Conservation (phyloP, 352 stramenopile species). For the Globisporangium spiculum region DNA sequence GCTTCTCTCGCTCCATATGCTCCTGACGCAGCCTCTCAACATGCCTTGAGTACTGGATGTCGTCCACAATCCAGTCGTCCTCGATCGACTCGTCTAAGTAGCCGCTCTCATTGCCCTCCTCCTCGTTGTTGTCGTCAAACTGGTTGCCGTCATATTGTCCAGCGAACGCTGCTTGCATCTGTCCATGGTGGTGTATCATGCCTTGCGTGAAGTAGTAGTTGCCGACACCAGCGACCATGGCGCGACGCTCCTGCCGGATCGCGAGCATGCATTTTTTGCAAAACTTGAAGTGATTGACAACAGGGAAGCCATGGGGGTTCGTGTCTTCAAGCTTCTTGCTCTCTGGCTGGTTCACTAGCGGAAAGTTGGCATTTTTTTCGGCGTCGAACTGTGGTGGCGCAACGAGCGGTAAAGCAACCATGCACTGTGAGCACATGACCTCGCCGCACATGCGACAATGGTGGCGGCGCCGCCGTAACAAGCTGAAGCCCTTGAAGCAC, state of each 20-base stretch:
- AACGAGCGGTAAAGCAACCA: conserved; percentile 60
- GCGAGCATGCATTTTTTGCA: conserved; percentile 65
- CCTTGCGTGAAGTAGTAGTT: conserved; percentile 46
- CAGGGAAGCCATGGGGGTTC: conserved; percentile 44
- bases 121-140: neutral
- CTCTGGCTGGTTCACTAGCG: conserved; percentile 31
- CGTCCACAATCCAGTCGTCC: conserved; percentile 34
- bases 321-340: conserved; percentile 42
- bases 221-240: conserved; percentile 35
- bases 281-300: conserved; percentile 65
- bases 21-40: conserved; percentile 59
- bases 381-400: conserved; percentile 25
- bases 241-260: conserved; percentile 60
- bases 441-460: conserved; percentile 81
- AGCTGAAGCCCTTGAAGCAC: conserved; percentile 68
- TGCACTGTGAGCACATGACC: conserved; percentile 69
- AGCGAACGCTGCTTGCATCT: conserved; percentile 14
- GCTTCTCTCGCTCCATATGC: conserved; percentile 65
- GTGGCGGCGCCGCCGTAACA: conserved; percentile 60
- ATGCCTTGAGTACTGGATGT: conserved; percentile 43
- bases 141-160: conserved; percentile 24
- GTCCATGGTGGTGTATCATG: conserved; percentile 48
- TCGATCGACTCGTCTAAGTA: conserved; percentile 1
- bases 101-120: conserved; percentile 26
- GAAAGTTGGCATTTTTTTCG: conserved; percentile 14